Evolutionary conservation across 805 yeast genomes (phyloP).

Genomic region (Vanderwaltozyma tropicalis): DNA sequence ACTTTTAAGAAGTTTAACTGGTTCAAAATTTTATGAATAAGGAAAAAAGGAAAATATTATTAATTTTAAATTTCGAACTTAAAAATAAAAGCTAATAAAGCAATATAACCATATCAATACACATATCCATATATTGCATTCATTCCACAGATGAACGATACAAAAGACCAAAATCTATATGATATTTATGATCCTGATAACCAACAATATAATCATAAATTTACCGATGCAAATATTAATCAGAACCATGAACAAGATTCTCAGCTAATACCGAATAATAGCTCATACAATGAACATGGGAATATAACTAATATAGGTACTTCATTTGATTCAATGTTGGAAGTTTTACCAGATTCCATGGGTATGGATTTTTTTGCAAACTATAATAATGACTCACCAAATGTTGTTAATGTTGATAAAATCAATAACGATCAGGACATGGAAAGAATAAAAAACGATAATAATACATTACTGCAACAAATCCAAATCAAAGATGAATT

Average conservation of each 20-base stretch:
- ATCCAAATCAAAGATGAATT: not conserved
- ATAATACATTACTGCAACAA: not conserved
- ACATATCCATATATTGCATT: not conserved
- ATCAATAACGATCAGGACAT: not conserved
- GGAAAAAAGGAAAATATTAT: no score
- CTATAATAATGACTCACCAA: conserved; percentile 2
- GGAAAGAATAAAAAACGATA: not conserved
- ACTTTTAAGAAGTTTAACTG: no score
- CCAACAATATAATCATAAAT: not conserved
- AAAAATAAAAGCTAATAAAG: not conserved
- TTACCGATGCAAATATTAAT: not conserved
- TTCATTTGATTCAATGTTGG: conserved; percentile 29
- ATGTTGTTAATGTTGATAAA: not conserved
- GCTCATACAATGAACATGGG: no score
- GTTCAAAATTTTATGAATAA: no score
- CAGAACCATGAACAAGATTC: not conserved
- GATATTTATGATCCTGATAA: conserved; percentile 1
- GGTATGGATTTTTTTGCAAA: conserved; percentile 13
- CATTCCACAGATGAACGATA: conserved; percentile 1
- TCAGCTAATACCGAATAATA: no score
- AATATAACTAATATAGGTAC: not conserved
- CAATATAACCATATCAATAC: not conserved
- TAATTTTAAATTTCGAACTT: no score
- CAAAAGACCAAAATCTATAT: not conserved
- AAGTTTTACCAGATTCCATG: conserved; percentile 25